Conservation (phyloP, 805 yeast species). For the Pichia exigua region DNA sequence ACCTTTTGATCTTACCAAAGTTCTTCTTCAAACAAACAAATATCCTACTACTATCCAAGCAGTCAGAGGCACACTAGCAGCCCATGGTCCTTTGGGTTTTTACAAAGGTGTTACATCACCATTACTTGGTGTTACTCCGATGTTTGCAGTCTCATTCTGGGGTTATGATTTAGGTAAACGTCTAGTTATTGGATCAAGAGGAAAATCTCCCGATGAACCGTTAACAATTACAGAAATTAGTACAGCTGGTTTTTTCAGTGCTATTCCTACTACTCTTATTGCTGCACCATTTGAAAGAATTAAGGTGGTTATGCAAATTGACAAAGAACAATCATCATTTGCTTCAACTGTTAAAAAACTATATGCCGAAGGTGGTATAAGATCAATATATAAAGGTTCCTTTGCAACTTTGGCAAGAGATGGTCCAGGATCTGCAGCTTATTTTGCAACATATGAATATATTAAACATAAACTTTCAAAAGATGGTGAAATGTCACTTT, state of each 20-base stretch:
- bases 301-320: conserved; percentile 81
- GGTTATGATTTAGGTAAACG: conserved; percentile 92
- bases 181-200: conserved; percentile 43
- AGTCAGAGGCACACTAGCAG: conserved; percentile 58
- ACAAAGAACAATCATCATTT: conserved; percentile 40
- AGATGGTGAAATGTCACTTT: conserved; percentile 47
- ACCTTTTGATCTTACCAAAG: conserved; percentile 92
- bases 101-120: conserved; percentile 96
- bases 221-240: conserved; percentile 66
- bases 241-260: conserved; percentile 90
- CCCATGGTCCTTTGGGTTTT: conserved; percentile 72
- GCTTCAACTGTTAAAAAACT: conserved; percentile 57
- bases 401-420: conserved; percentile 90
- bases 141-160: conserved; percentile 98
- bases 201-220: conserved; percentile 21
- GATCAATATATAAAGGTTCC: conserved; percentile 85
- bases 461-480: conserved; percentile 49
- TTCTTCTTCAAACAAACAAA: conserved; percentile 78
- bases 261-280: conserved; percentile 88
- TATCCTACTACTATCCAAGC: conserved; percentile 58
- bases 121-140: conserved; percentile 92
- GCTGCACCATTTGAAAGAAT: conserved; percentile 98
- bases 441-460: conserved; percentile 89
- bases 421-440: conserved; percentile 94
- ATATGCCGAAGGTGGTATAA: conserved; percentile 71